These are phyloP conservation scores for Fusarium sp. DNA, from an alignment of 2,329 filamentous ascomycete genomes.

Conservation along the genomic window DNA sequence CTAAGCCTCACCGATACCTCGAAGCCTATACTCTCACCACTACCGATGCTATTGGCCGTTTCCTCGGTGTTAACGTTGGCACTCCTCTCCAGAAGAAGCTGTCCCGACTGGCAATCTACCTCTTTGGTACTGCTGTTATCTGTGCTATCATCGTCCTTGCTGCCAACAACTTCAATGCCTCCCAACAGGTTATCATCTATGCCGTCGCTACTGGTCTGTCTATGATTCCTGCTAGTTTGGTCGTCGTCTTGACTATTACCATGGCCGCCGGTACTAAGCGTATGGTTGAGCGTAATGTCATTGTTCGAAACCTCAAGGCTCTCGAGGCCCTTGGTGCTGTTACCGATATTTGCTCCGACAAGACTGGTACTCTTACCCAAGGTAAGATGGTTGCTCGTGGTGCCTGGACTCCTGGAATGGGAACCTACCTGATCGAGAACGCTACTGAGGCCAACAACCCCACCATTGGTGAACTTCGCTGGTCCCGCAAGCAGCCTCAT, in stretches of 20 bases:
- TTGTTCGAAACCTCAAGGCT: conserved; percentile 64
- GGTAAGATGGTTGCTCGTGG: conserved; percentile 73
- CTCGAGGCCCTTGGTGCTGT: conserved; percentile 72
- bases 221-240: conserved; percentile 64
- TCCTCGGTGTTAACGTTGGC: conserved; percentile 75
- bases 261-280: conserved; percentile 66
- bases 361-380: conserved; percentile 71
- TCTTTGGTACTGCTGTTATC: conserved; percentile 75
- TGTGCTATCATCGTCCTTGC: conserved; percentile 77
- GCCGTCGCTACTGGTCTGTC: conserved; percentile 61
- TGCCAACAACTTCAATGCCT: conserved; percentile 68
- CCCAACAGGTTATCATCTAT: conserved; percentile 70
- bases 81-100: conserved; percentile 77
- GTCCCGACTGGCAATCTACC: conserved; percentile 73
- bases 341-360: conserved; percentile 66
- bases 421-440: conserved; percentile 68
- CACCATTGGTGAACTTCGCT: conserved; percentile 60
- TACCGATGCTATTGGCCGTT: conserved; percentile 69
- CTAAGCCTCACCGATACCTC: conserved; percentile 64
- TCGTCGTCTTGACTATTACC: conserved; percentile 68
- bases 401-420: conserved; percentile 68
- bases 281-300: conserved; percentile 65
- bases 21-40: conserved; percentile 62
- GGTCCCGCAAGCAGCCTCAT: conserved; percentile 53
- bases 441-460: conserved; percentile 69